Evolutionary conservation across 2,329 filamentous ascomycete genomes (phyloP), one percentile per base, ranked within the genome.

Genomic region (Cytospora leucostoma): DNA sequence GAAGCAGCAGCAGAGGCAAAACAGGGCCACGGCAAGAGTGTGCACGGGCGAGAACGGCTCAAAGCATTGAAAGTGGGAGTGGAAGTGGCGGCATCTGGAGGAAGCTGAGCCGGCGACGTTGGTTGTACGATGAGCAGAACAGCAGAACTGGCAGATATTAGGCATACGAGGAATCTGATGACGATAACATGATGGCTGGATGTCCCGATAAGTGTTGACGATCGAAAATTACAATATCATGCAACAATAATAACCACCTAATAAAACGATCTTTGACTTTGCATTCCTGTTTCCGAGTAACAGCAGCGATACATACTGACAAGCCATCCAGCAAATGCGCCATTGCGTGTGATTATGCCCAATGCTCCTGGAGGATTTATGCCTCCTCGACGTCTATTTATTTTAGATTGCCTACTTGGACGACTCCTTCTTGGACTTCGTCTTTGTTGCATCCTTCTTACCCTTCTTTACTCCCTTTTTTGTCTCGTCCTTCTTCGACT

Each of bases 301-400:
- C 37, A 38, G 38, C 44, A 56, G 56, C 37, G 27, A 58, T 38
- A 12, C 13, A 17, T 38, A 44, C 12, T 19, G 49, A 40, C 37
- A 34, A 54, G 53, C 61, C 52, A 44, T 15, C 27, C 52, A 49
- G 32, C 32, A 35, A 44, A 19, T 15, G 15, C 27, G n/a, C 37
- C 21, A 47, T 47, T 19, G 21, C n/a, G n/a, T 32, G 37, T 54
- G 56, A 52, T 51, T 63, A 61, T 57, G 57, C 27, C 27, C 53
- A 61, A 64, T 60, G 38, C 34, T 57, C 17, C 34, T 47, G 54
- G 27, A 63, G 54, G 27, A 63, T 67, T 65, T 66, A 61, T 55
- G 52, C 66, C 32, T 54, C 54, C 10, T 32, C 12, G 44, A 34
- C 54, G 17, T 54, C 70, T 59, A 71, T 70, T 70, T 33, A 13